Conservation (phyloP, 805 yeast genomes). For the Wickerhamiella bombiphila region DNA sequence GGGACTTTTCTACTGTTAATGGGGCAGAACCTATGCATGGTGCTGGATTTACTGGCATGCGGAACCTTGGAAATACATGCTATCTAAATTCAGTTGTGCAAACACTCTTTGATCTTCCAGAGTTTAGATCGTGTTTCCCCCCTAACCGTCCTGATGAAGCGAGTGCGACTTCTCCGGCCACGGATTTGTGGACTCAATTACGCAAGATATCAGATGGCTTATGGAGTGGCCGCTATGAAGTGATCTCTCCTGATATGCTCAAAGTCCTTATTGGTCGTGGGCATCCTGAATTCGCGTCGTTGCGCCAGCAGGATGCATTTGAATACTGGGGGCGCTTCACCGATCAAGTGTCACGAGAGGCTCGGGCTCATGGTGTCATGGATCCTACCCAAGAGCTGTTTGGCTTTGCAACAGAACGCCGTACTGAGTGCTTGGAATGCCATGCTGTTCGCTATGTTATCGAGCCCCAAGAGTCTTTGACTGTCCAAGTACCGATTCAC, state of each 20-base stretch:
- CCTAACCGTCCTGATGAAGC: slow-evolving; percentile 22
- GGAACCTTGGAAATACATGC: slow-evolving; percentile 87
- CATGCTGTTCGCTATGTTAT: slow-evolving; percentile 40
- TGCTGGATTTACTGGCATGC: slow-evolving; percentile 63
- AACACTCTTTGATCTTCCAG: slow-evolving; percentile 35
- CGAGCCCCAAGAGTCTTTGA: slow-evolving; percentile 47
- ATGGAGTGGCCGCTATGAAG: slow-evolving; percentile 55
- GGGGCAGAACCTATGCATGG: slow-evolving; percentile 56
- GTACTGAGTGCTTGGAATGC: slow-evolving; percentile 46
- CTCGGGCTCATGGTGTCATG: slow-evolving; percentile 8
- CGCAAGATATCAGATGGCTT: slow-evolving; percentile 70
- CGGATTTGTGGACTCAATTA: slow-evolving; percentile 59
- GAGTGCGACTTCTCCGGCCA: slow-evolving; percentile 32
- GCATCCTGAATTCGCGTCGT: slow-evolving; percentile 71
- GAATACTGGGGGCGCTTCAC: slow-evolving; percentile 65
- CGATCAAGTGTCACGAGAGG: slow-evolving; percentile 36
- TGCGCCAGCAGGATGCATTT: slow-evolving; percentile 89
- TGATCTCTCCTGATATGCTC: slow-evolving; percentile 56
- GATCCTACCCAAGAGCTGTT: slow-evolving; percentile 40
- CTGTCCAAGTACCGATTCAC: slow-evolving; percentile 39
- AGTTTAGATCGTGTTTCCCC: slow-evolving; percentile 22
- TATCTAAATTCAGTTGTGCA: slow-evolving; percentile 75
- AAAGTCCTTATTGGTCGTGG: slow-evolving; percentile 62
- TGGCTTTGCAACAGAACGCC: slow-evolving; percentile 50
- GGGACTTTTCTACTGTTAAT: slow-evolving; percentile 85